A percentile compares a stretch with the other conserved stretches of the same genome.
phyloP scores from a whole-genome alignment of 1,284 basidiomycete genomes.

The Sutorius eximius region DNA sequence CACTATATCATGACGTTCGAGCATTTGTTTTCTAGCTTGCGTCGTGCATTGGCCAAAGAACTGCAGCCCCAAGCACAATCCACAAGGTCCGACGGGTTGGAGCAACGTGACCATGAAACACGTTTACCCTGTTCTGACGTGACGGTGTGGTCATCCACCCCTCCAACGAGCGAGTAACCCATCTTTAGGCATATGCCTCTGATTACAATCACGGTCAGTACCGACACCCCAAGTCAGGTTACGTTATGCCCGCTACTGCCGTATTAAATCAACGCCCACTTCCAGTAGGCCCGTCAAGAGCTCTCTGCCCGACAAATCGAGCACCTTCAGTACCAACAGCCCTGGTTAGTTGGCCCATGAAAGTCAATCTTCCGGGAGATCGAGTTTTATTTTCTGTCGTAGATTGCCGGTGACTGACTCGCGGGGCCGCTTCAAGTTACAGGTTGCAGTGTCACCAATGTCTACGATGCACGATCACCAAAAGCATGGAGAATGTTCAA shows the following conservation, averaged over 20 bases:
- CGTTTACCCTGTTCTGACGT: background rate
- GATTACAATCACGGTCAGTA: background rate
- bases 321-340: background rate
- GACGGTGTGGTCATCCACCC: background rate
- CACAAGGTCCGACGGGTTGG: background rate
- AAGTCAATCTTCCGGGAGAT: background rate
- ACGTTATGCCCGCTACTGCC: no score
- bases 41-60: background rate
- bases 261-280: slow-evolving; percentile 1
- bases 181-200: slow-evolving; percentile 15
- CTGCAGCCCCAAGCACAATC: background rate
- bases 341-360: slow-evolving; percentile 11
- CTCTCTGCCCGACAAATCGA: slow-evolving; percentile 2
- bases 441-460: background rate
- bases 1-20: background rate
- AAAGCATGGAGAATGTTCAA: background rate
- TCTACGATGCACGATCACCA: slow-evolving; percentile 1
- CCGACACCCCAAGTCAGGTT: background rate
- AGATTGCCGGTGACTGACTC: background rate
- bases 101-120: background rate
- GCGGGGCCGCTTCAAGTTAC: slow-evolving; percentile 1
- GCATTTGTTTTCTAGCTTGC: background rate
- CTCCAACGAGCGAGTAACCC: background rate
- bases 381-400: background rate
- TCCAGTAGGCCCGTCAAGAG: background rate